Evolutionary conservation across 1,284 basidiomycete species (phyloP).

Genomic region (Tylopilus orsonianus): DNA sequence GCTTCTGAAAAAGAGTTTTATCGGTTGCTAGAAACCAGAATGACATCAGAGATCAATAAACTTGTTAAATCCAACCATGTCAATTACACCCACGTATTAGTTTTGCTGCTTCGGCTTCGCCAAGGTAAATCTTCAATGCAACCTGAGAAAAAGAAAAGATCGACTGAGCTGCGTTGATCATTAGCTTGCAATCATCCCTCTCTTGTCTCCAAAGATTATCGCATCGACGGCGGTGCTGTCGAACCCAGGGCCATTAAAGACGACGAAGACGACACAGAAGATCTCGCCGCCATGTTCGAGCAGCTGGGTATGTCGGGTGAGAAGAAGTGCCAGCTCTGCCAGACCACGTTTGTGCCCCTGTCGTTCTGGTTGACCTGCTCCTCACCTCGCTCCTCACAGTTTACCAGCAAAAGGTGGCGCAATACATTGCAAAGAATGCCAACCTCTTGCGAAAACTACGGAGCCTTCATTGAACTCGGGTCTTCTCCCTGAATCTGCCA

Average conservation of each 20-base stretch:
- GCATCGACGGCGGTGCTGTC: slow-evolving; percentile 69
- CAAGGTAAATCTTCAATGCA: slow-evolving; percentile 60
- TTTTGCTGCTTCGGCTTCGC: slow-evolving; percentile 81
- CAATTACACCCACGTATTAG: slow-evolving; percentile 83
- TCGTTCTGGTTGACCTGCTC: not conserved
- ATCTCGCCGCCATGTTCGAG: slow-evolving; percentile 73
- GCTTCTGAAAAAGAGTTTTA: slow-evolving; percentile 83
- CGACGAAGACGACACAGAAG: slow-evolving; percentile 56
- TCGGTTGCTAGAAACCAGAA: slow-evolving; percentile 70
- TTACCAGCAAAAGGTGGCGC: slow-evolving; percentile 40
- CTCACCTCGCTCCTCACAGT: slow-evolving; percentile 29
- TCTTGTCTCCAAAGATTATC: slow-evolving; percentile 75
- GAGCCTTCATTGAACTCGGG: slow-evolving; percentile 32
- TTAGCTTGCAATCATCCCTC: slow-evolving; percentile 88
- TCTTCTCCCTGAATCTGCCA: slow-evolving; percentile 75
- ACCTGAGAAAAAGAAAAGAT: not conserved
- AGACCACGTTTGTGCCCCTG: slow-evolving; percentile 52
- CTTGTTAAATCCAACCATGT: slow-evolving; percentile 58
- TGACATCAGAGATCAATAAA: slow-evolving; percentile 71
- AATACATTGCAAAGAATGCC: slow-evolving; percentile 61
- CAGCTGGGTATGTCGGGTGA: slow-evolving; percentile 61
- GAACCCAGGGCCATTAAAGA: slow-evolving; percentile 59
- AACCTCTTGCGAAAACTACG: slow-evolving; percentile 46
- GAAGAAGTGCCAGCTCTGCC: slow-evolving; percentile 77
- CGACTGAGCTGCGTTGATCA: slow-evolving; percentile 7